phyloP scores from a whole-genome alignment of 1,284 basidiomycete species.

The Coniophora puteana region DNA sequence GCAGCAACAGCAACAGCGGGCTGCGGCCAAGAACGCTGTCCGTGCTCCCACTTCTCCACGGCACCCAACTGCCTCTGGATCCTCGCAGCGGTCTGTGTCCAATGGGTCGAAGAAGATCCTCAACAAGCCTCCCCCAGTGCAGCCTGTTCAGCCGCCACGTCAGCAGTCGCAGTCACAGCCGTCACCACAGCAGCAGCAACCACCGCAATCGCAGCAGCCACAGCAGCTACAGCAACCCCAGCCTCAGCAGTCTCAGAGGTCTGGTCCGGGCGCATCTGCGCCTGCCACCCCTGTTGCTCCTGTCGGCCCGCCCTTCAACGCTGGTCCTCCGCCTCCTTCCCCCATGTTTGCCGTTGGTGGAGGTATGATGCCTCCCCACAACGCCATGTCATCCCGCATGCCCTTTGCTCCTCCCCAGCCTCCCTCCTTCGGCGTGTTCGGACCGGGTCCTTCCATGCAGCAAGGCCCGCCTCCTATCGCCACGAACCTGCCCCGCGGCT shows the following conservation, averaged over 20 bases:
- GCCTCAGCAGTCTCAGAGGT: constrained; percentile 28
- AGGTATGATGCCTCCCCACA: constrained; percentile 35
- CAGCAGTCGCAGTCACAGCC: constrained; percentile 28
- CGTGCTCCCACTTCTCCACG: constrained; percentile 49
- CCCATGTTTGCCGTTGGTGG: constrained; percentile 45
- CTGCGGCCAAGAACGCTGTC: constrained; percentile 31
- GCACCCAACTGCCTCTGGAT: constrained; percentile 44
- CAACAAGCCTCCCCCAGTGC: constrained; percentile 32
- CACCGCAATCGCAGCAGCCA: constrained; percentile 32
- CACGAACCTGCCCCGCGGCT: constrained; percentile 50
- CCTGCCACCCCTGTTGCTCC: constrained; percentile 29
- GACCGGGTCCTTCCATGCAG: constrained; percentile 37
- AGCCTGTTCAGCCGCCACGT: constrained; percentile 29
- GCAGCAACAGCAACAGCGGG: constrained; percentile 32
- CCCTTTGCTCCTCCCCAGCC: constrained; percentile 42
- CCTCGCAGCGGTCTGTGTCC: constrained; percentile 39
- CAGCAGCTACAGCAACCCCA: constrained; percentile 12
- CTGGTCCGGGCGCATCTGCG: constrained; percentile 24
- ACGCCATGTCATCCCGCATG: constrained; percentile 45
- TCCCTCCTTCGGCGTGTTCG: constrained; percentile 45
- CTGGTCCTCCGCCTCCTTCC: constrained; percentile 32
- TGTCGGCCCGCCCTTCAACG: constrained; percentile 20
- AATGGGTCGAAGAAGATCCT: constrained; percentile 52
- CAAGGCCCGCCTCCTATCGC: constrained; percentile 42
- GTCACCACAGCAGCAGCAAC: constrained; percentile 15